Conservation (phyloP, 2,329 filamentous ascomycete genomes). For the Epicoccum sorghinum region DNA sequence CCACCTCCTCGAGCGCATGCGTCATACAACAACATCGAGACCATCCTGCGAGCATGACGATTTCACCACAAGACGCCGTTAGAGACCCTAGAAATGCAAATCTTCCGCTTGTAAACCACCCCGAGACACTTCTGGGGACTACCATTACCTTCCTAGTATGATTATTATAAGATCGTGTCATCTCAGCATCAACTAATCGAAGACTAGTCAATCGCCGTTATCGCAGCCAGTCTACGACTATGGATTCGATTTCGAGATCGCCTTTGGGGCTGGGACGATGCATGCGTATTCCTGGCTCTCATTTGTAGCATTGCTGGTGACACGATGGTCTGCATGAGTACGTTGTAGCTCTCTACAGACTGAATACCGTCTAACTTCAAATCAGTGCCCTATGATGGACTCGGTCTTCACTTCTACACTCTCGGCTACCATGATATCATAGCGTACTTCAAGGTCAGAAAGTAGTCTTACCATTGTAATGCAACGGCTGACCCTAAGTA, state of each 20-base stretch:
- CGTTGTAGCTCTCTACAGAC: not conserved
- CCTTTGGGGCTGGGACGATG: slow-evolving; percentile 46
- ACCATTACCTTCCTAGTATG: slow-evolving; percentile 40
- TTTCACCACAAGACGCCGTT: slow-evolving; percentile 16
- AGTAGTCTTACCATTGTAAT: too few species aligned
- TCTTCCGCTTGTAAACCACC: slow-evolving; percentile 36
- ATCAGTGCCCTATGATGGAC: slow-evolving; percentile 40
- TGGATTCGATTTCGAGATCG: slow-evolving; percentile 37
- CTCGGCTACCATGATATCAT: slow-evolving; percentile 19
- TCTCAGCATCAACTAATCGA: slow-evolving; percentile 4
- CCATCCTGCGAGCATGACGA: slow-evolving; percentile 11
- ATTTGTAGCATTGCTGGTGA: slow-evolving; percentile 34
- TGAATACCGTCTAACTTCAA: not conserved
- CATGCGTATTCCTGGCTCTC: slow-evolving; percentile 39
- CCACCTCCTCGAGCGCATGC: not conserved
- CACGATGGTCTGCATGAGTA: slow-evolving; percentile 40
- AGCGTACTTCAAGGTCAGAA: slow-evolving; percentile 39
- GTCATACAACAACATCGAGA: not conserved
- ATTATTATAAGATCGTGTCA: not conserved
- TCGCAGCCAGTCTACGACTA: slow-evolving; percentile 39
- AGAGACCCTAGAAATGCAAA: slow-evolving; percentile 37
- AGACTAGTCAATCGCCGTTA: slow-evolving; percentile 29
- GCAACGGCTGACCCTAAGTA: slow-evolving; percentile 14
- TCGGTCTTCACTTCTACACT: slow-evolving; percentile 43
- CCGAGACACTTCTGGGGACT: slow-evolving; percentile 36